Base-by-base conservation (phyloP, 129 eudicot species). In the Deinandra increscens region DNA sequence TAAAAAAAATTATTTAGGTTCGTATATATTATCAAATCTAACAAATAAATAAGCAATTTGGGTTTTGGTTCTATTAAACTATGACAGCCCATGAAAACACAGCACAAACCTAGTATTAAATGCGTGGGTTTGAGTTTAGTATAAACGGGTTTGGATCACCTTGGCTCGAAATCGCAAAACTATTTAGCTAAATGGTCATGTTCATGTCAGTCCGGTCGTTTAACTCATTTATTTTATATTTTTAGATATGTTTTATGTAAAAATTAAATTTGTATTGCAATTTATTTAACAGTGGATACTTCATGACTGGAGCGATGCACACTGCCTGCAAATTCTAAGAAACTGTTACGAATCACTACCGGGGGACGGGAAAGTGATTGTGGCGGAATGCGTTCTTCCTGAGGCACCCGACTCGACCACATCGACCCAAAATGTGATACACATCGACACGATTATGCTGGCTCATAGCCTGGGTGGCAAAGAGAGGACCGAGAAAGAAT, bases 291-390 rank as follows among this genome's bases (percentile, higher is more conserved):
- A 89, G 97, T 84, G 94, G 86, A 82, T 89, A 18, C 86, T 91
- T 29, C 97, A 90, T 75, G 91, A 86, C 72, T 90, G 97, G 97
- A 84, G 91, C 43, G 88, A 90, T 49, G 91, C 75, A 44, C 88
- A 90, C 26, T 86, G 94, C 78, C 45, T 80, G 37, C 81, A 82
- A 64, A 46, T 90, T 74, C 68, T 86, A 67, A 86, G 84, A 78
- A 84, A 84, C 18, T 86, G 93, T 63, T 82, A 86, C 44, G 71
- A 77, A 55, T 81, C 96, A 37, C 79, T 89, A 49, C 96, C 93
- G 0, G 76, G 56, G 19, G 73, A 89, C 14, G 96, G 96, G 54
- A 89, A 89, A 69, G 87, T 89, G 66, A 82, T 89, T 3, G 75
- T 86, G 37, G 89, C 88, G 0, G 93, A 86, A 74, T 84, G 87